phyloP scores from a whole-genome alignment of 129 eudicot genomes.

The Saussurea involucrata region DNA sequence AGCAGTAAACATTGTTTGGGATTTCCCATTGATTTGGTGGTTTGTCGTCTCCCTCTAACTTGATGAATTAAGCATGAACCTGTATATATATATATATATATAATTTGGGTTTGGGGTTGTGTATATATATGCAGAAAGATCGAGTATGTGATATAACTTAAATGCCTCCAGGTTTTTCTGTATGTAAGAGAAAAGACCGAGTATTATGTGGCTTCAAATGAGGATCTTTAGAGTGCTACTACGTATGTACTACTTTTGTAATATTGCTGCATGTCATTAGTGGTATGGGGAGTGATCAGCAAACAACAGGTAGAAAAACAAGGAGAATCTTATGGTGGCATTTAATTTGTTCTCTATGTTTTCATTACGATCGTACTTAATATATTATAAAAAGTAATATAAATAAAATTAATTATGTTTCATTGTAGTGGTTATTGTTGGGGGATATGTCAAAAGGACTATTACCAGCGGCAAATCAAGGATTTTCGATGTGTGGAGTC shows the following conservation, averaged over 20 bases:
- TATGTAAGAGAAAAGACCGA: slow-evolving; percentile 21
- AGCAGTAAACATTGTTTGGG: background rate
- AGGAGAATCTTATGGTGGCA: background rate
- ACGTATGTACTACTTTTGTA: slow-evolving; percentile 18
- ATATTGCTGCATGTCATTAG: background rate
- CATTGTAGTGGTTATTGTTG: too few species aligned
- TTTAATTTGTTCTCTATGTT: background rate
- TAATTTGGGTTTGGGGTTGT: background rate
- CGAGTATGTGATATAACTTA: slow-evolving; percentile 20
- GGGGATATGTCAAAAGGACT: too few species aligned
- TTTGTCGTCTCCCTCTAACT: background rate
- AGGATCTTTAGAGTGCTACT: slow-evolving; percentile 37
- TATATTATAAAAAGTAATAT: too few species aligned
- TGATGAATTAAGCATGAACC: background rate
- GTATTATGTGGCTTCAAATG: slow-evolving; percentile 34
- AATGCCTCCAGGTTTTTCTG: slow-evolving; percentile 31
- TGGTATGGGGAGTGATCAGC: background rate
- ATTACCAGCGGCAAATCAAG: too few species aligned
- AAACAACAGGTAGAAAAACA: background rate
- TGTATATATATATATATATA: background rate
- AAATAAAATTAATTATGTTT: too few species aligned
- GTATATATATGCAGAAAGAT: slow-evolving; percentile 2
- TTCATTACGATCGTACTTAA: too few species aligned
- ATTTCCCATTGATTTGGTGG: slow-evolving; percentile 13
- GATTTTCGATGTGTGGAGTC: too few species aligned